These are phyloP conservation scores for Ustilaginoidea virens DNA, from an alignment of 2,329 filamentous ascomycete genomes.

Conservation along the genomic window DNA sequence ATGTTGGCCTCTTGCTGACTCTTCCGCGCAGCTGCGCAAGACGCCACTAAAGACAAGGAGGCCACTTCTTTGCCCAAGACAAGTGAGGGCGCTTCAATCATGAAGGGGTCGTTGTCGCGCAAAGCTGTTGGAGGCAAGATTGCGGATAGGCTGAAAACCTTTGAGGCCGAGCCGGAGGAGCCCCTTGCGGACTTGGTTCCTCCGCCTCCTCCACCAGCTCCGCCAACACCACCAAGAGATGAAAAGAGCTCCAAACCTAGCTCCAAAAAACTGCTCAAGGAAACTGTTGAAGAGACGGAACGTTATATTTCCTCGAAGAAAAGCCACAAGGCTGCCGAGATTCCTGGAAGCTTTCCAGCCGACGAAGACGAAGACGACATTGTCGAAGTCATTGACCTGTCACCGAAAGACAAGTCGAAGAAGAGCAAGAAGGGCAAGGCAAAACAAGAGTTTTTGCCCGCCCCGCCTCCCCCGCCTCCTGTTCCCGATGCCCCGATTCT, in stretches of 20 bases:
- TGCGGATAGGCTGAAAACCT: slow-evolving; percentile 40
- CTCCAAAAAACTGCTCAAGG: slow-evolving; percentile 24
- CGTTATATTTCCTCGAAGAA: slow-evolving; percentile 18
- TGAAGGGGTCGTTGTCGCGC: slow-evolving; percentile 25
- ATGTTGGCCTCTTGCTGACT: slow-evolving; percentile 34
- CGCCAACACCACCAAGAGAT: slow-evolving; percentile 15
- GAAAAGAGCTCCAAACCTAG: slow-evolving; percentile 20
- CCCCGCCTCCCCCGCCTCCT: slow-evolving; percentile 20
- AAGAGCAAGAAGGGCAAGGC: slow-evolving; percentile 21
- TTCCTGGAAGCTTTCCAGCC: slow-evolving; percentile 41
- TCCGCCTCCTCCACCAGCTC: slow-evolving; percentile 21
- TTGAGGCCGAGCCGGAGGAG: slow-evolving; percentile 29
- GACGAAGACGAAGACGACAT: slow-evolving; percentile 34
- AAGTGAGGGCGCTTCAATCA: slow-evolving; percentile 18
- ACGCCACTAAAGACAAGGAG: slow-evolving; percentile 23
- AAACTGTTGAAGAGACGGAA: slow-evolving; percentile 16
- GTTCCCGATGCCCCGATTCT: slow-evolving; percentile 31
- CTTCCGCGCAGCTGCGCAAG: slow-evolving; percentile 29
- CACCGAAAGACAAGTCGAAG: slow-evolving; percentile 22
- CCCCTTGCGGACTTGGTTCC: slow-evolving; percentile 18
- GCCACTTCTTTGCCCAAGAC: slow-evolving; percentile 22
- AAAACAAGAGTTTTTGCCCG: slow-evolving; percentile 6
- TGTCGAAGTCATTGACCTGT: slow-evolving; percentile 35
- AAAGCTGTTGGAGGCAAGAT: slow-evolving; percentile 36
- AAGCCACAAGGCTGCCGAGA: slow-evolving; percentile 9